phyloP scores from a whole-genome alignment of 306 rosid genomes.

The Macrotyloma uniflorum region DNA sequence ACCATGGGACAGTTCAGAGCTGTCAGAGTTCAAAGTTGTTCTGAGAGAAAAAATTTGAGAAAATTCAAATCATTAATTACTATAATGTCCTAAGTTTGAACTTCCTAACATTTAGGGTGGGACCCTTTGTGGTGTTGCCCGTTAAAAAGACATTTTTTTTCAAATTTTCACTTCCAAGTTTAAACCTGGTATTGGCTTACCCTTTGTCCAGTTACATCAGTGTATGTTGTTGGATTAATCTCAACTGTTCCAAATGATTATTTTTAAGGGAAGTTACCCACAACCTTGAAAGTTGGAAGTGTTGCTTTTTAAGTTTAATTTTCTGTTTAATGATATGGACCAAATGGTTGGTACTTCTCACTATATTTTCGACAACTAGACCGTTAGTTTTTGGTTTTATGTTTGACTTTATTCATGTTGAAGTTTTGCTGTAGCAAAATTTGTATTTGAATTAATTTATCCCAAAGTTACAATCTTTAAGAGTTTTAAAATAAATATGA shows the following conservation, averaged over 20 bases:
- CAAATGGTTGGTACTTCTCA: not conserved
- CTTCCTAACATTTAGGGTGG: constrained; percentile 34
- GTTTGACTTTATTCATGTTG: not conserved
- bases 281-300: not conserved
- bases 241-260: not conserved
- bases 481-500: not conserved
- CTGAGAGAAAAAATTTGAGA: constrained; percentile 32
- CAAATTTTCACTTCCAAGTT: constrained; percentile 35
- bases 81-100: constrained; percentile 38
- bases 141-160: constrained; percentile 22
- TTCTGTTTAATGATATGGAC: constrained; percentile 2
- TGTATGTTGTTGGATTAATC: not conserved
- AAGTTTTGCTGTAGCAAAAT: not conserved
- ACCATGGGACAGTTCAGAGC: constrained; percentile 69
- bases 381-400: not conserved
- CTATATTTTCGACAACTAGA: not conserved
- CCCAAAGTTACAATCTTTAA: not conserved
- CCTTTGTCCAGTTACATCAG: not conserved
- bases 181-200: not conserved
- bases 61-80: constrained; percentile 65
- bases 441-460: not conserved
- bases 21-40: constrained; percentile 67
- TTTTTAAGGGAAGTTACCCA: constrained; percentile 12
- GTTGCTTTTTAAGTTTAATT: not conserved
- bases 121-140: constrained; percentile 41